Evolutionary conservation across 2,329 filamentous ascomycete genomes (phyloP), one percentile per base, ranked within the genome.

Genomic region (Cryoendolithus antarcticus): DNA sequence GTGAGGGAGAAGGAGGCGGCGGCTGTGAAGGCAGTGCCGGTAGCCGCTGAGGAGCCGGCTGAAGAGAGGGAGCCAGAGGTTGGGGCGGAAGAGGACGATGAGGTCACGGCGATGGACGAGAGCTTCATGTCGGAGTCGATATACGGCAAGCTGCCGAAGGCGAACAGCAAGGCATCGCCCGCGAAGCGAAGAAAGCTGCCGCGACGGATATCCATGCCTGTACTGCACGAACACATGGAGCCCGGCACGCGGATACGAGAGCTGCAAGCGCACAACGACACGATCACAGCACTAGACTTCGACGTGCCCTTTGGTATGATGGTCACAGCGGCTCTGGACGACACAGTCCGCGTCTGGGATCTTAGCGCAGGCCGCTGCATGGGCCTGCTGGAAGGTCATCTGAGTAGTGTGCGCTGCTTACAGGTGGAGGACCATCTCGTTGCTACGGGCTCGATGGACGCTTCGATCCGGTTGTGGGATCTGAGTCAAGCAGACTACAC

Each of bases 121-220:
- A 73, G 74, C 1, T 98, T 96, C 66, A 96, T 96, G 91, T 95
- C 91, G 3, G 86, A 95, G 60, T 95, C 88, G 9, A 85, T 98
- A 50, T 98, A 96, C 60, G 83, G 93, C 50, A 95, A 95, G 62
- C 66, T 98, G 47, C 66, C 69, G 15, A 63, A 70, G 47, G 67
- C 68, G 32, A 40, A 40, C 24, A 34, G 38, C 11, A 40, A 35
- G 37, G 37, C 35, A 31, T 34, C 34, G 3, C 33, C 38, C 19
- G 29, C 34, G 15, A 41, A 34, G n/a, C 39, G 33, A 30, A 24
- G 39, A 72, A 77, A 58, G 45, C 72, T 69, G n/a, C 39, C 35
- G 24, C 31, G 39, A 72, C 76, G 58, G 45, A 86, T 83, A 61
- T 93, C 88, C 0, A 93, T 93, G 82, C 86, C 89, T 6, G 83